These are phyloP conservation scores for Cyclotella distinguenda DNA, from an alignment of 108 stramenopile species.

Conservation along the genomic window DNA sequence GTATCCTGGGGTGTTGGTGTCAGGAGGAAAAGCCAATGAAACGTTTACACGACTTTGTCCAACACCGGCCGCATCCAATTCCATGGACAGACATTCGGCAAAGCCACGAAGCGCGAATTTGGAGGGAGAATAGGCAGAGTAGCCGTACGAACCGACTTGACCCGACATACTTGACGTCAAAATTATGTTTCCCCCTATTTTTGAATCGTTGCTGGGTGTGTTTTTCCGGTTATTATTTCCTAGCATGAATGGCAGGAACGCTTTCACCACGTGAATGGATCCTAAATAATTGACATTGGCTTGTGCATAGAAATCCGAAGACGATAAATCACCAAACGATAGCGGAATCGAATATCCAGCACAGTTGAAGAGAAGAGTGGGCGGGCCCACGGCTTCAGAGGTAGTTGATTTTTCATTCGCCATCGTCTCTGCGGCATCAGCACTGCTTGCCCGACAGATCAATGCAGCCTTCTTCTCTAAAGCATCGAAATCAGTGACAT, in stretches of 20 bases:
- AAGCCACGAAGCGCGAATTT: conserved; percentile 87
- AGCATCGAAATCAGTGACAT: conserved; percentile 57
- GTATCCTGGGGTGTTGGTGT: conserved; percentile 97
- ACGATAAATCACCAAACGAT: conserved; percentile 55
- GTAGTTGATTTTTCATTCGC: not conserved
- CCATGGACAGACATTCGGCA: conserved; percentile 77
- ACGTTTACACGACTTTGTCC: conserved; percentile 49
- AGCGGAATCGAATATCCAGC: conserved; percentile 74
- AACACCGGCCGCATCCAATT: conserved; percentile 48
- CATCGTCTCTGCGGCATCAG: not conserved
- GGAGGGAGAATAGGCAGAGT: conserved; percentile 79
- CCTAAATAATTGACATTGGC: conserved; percentile 81
- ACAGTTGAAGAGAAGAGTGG: conserved; percentile 68
- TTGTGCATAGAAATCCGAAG: conserved; percentile 54
- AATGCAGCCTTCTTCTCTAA: conserved; percentile 42
- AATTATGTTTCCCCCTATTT: conserved; percentile 49
- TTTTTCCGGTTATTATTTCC: not conserved
- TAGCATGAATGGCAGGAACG: conserved; percentile 81
- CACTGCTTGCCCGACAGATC: conserved; percentile 14
- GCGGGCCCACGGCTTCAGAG: conserved; percentile 17
- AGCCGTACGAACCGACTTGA: conserved; percentile 83
- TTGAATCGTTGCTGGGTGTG: conserved; percentile 15
- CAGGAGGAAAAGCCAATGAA: conserved; percentile 91
- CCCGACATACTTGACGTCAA: conserved; percentile 79
- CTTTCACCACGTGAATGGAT: conserved; percentile 62